phyloP scores from a whole-genome alignment of 106 monocot genomes.

The Phalaenopsis aphrodite region DNA sequence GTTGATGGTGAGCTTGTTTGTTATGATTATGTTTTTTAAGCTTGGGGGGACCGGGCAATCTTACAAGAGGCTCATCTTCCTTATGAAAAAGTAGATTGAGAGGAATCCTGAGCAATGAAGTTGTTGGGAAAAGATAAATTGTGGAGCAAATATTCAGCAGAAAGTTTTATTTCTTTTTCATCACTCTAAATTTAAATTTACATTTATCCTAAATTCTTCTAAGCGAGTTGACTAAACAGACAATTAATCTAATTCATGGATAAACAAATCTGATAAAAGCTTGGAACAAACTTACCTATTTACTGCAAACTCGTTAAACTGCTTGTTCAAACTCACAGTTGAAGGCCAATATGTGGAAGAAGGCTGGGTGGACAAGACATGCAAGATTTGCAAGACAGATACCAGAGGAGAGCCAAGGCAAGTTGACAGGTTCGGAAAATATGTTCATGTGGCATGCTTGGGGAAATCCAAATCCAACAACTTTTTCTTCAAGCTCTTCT shows the following conservation, averaged over 20 bases:
- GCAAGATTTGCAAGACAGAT: slow-evolving; percentile 94
- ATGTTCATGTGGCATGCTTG: slow-evolving; percentile 67
- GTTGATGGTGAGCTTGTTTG: slow-evolving; percentile 55
- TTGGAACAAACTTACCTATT: background rate
- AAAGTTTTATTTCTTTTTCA: too few relatives aligned
- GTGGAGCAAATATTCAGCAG: too few relatives aligned
- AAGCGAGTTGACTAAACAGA: too few relatives aligned
- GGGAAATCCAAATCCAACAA: slow-evolving; percentile 65
- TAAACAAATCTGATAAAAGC: background rate
- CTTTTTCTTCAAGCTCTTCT: slow-evolving; percentile 86
- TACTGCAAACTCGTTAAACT: background rate
- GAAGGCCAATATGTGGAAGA: slow-evolving; percentile 96
- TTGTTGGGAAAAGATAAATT: too few relatives aligned
- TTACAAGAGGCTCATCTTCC: too few relatives aligned
- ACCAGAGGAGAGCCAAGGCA: slow-evolving; percentile 85
- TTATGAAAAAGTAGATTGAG: too few relatives aligned
- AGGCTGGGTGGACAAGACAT: slow-evolving; percentile 98
- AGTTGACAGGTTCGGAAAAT: slow-evolving; percentile 74
- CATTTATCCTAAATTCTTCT: too few relatives aligned
- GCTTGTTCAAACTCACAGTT: slow-evolving; percentile 23
- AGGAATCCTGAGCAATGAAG: too few relatives aligned
- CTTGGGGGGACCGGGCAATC: too few relatives aligned
- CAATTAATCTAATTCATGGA: too few relatives aligned
- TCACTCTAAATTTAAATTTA: too few relatives aligned
- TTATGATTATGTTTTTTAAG: background rate